Base-by-base conservation (phyloP, 2,329 filamentous ascomycete species). In the Claviceps sp. region DNA sequence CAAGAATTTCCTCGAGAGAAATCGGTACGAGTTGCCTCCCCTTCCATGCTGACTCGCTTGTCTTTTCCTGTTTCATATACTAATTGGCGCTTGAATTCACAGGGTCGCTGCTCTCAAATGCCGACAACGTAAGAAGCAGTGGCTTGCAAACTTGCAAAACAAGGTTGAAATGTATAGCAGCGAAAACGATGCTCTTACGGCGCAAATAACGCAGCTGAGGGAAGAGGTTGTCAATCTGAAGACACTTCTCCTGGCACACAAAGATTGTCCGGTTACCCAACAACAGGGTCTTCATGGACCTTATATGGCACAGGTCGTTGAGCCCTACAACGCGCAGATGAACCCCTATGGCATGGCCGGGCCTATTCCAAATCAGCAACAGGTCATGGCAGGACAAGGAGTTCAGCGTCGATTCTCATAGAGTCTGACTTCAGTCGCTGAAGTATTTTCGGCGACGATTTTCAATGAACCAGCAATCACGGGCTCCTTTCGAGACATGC, bases 111-210 rank as follows among this genome's bases (percentile, higher is more conserved):
- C 93, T 3, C 75, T 98, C 54, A 98, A 98, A 65, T 98, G 93
- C 69, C 85, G 93, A 55, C 93, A 98, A 68, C 82, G 93, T 20
- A 98, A 98, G 77, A 98, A 98, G 77, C 93, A 97, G 66, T 98
- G 93, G 93, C 79, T 97, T 53, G 87, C 87, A 36, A 97, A 95
- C 60, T 77, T 98, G 1, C 93, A 98, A 67, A 81, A 81, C 52
- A 97, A 97, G 68, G 91, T 97, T 16, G 93, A 98, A 67, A 77
- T 95, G 58, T 97, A 89, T 63, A 90, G 85, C 56, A 84, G 78
- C 1, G 93, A 98, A 68, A 97, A 97, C 57, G 93, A 98, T 63
- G 82, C 82, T 1, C 76, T 98, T 37, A 87, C 84, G 18, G 77
- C 83, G 3, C 91, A 93, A 56, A 89, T 97, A 54, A 85, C 85